A percentile compares a stretch with the other conserved stretches of the same genome.
These are phyloP conservation scores for Adansonia rubrostipa DNA, from an alignment of 441 rosid species.

Conservation along the genomic window DNA sequence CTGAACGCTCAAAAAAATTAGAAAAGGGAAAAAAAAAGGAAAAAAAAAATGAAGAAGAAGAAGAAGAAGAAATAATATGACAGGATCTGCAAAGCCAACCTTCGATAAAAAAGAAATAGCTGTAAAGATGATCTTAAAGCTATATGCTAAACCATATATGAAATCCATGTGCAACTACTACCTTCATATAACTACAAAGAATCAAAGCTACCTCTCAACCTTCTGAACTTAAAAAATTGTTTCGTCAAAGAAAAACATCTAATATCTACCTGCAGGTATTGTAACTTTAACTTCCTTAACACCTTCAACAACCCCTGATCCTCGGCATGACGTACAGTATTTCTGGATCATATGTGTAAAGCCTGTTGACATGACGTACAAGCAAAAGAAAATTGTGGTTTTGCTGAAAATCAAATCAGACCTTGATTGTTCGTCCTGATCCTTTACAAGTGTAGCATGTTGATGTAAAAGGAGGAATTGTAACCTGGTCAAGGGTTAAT, in stretches of 20 bases:
- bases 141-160: constrained; percentile 5
- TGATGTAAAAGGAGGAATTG: constrained; percentile 90
- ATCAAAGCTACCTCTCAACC: constrained; percentile 17
- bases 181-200: constrained; percentile 23
- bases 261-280: constrained; percentile 77
- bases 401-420: constrained; percentile 37
- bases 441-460: constrained; percentile 80
- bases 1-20: too few relatives aligned
- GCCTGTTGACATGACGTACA: constrained; percentile 26
- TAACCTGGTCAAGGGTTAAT: constrained; percentile 57
- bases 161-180: constrained; percentile 16
- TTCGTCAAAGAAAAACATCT: constrained; percentile 31
- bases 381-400: background rate
- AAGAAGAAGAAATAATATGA: background rate
- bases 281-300: constrained; percentile 69
- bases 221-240: constrained; percentile 9
- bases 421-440: constrained; percentile 70
- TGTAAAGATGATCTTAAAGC: constrained; percentile 6
- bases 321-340: constrained; percentile 67
- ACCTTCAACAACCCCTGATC: constrained; percentile 83
- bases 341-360: constrained; percentile 54
- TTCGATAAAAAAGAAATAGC: background rate
- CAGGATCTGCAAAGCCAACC: constrained; percentile 16
- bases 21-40: background rate
- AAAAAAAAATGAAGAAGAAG: too few relatives aligned